phyloP scores from a whole-genome alignment of 306 rosid species.

The Sechiopsis laciniata region DNA sequence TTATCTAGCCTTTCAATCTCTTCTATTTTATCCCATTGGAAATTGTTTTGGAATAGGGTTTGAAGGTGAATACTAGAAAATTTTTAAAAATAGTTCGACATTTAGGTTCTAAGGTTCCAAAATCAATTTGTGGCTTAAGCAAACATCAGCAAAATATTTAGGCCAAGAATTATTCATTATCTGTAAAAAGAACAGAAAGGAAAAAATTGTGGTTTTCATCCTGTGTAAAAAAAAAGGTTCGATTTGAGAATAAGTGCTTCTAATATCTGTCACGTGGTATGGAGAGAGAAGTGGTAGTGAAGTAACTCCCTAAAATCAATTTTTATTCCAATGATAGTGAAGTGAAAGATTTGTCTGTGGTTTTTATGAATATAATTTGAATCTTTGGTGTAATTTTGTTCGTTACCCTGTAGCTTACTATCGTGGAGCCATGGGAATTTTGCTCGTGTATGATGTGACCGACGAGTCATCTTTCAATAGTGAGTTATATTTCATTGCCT shows the following conservation, averaged over 20 bases:
- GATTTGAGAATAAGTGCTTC: background rate
- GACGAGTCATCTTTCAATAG: constrained; percentile 81
- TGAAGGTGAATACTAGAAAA: background rate
- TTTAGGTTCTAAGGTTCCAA: background rate
- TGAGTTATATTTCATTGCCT: constrained; percentile 33
- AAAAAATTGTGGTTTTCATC: no score
- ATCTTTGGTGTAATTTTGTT: constrained; percentile 9
- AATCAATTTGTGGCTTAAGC: no score
- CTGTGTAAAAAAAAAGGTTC: background rate
- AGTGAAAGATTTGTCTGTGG: constrained; percentile 11
- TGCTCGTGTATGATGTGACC: constrained; percentile 79
- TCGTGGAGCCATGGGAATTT: constrained; percentile 88
- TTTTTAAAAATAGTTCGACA: background rate
- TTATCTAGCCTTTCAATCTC: background rate
- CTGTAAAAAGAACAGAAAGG: no score
- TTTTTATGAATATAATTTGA: background rate
- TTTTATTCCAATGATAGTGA: background rate
- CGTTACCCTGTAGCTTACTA: constrained; percentile 59
- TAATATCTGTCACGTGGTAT: background rate
- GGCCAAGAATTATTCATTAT: background rate
- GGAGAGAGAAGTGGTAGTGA: background rate
- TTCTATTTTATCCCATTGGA: background rate
- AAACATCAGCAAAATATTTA: no score
- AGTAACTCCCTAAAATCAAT: no score
- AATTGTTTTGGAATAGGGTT: background rate